Evolutionary conservation across 73 alveolate genomes (phyloP).

Genomic region (Effrenium voratum): DNA sequence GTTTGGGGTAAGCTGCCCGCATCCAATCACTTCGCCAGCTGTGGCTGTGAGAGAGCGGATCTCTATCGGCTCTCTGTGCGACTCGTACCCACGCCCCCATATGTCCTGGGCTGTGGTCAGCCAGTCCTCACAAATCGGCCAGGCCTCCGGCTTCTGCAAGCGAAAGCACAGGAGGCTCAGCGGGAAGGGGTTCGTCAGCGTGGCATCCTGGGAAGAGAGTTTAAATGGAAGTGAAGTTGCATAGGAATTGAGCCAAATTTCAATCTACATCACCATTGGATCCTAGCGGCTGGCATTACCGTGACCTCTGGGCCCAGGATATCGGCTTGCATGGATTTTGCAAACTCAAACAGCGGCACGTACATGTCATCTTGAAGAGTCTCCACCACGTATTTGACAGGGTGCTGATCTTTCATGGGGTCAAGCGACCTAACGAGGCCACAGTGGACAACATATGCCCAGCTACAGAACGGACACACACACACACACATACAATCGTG

Average conservation of each 20-base stretch:
- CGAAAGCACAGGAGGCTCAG: neutral
- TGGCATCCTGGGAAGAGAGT: neutral
- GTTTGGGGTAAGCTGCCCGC: neutral
- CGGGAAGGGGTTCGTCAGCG: neutral
- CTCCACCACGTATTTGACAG: neutral
- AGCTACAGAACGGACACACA: no score
- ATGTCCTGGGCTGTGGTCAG: neutral
- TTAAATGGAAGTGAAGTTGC: neutral
- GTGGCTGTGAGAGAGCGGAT: neutral
- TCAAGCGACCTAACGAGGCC: neutral
- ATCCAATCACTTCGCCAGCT: neutral
- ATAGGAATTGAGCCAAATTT: neutral
- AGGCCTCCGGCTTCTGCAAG: neutral
- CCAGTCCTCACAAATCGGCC: constrained; percentile 23
- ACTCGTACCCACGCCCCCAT: neutral
- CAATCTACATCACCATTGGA: neutral
- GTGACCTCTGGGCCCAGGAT: neutral
- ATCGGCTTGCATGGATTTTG: neutral
- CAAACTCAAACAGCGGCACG: neutral
- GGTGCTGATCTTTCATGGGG: neutral
- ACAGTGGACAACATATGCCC: no score
- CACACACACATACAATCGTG: no score
- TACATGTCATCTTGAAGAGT: neutral
- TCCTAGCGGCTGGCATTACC: neutral
- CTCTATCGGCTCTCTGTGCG: neutral